These are phyloP conservation scores for Mortierella sp. DNA, from an alignment of 371 early-diverging fungal species.

Conservation along the genomic window DNA sequence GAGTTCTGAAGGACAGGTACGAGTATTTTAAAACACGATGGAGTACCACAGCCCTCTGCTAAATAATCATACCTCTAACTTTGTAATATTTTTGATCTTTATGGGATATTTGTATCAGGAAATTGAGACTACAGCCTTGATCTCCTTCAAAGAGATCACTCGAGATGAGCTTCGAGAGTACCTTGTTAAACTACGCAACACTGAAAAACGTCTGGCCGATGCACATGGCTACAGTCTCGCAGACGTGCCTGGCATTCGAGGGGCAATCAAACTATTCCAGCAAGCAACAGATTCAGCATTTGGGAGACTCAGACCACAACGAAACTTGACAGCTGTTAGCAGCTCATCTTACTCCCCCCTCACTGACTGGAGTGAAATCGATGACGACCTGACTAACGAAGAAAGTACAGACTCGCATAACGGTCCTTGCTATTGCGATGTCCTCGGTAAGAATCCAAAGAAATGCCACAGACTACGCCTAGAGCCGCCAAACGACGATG, in stretches of 20 bases:
- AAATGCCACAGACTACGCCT: conserved; percentile 4
- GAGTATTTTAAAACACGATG: background rate
- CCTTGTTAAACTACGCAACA: conserved; percentile 14
- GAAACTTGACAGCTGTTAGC: background rate
- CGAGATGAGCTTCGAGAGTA: conserved; percentile 23
- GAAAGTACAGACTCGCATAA: too few species aligned
- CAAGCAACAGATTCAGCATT: conserved; percentile 1
- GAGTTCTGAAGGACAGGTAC: background rate
- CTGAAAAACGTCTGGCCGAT: too few species aligned
- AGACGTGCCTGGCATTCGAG: background rate
- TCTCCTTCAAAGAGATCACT: conserved; percentile 22
- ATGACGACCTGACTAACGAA: too few species aligned
- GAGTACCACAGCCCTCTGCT: too few species aligned
- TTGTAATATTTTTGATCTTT: too few species aligned
- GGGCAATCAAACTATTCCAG: background rate
- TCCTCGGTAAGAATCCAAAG: conserved; percentile 5
- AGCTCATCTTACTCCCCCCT: background rate
- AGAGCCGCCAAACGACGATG: conserved; percentile 28
- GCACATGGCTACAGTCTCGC: background rate
- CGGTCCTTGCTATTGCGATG: background rate
- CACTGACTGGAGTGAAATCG: too few species aligned
- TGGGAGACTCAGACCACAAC: too few species aligned
- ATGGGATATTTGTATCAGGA: background rate
- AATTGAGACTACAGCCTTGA: background rate
- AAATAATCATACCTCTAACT: too few species aligned